A percentile compares a stretch with the other conserved stretches of the same genome.
Conservation (phyloP, 192 early-diverging fungal genomes). For the Podila epicladia region DNA sequence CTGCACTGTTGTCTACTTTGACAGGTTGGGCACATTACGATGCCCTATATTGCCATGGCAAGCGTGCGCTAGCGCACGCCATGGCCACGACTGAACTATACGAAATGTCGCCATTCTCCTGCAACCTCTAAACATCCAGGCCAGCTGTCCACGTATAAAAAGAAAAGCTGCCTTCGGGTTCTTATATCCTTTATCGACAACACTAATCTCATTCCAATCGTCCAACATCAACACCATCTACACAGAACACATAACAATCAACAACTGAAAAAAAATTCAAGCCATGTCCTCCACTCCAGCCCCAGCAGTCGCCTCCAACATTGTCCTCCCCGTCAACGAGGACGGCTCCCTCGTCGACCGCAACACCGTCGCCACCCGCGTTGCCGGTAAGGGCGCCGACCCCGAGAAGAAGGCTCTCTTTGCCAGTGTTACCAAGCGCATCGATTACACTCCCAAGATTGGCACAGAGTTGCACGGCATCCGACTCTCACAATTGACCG, state of each 20-base stretch:
- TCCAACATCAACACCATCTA: background rate
- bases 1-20: no score
- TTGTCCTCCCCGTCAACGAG: conserved; percentile 10
- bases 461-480: conserved; percentile 71
- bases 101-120: no score
- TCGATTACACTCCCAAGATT: conserved; percentile 63
- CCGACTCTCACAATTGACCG: conserved; percentile 62
- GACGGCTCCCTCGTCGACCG: conserved; percentile 10
- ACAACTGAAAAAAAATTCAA: background rate
- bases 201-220: background rate
- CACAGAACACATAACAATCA: background rate
- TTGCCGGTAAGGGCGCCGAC: conserved; percentile 56
- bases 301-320: conserved; percentile 12
- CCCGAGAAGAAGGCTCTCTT: conserved; percentile 61
- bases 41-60: no score
- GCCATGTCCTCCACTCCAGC: conserved; percentile 4
- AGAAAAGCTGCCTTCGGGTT: background rate
- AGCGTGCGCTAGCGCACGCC: no score
- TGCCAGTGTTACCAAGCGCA: conserved; percentile 54
- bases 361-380: conserved; percentile 18
- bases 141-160: no score
- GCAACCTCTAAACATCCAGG: no score
- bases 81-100: no score
- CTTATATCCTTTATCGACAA: background rate
- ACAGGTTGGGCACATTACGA: no score